These are phyloP conservation scores for Fomitopsis pulvina DNA, from an alignment of 768 basidiomycete species.

Conservation along the genomic window DNA sequence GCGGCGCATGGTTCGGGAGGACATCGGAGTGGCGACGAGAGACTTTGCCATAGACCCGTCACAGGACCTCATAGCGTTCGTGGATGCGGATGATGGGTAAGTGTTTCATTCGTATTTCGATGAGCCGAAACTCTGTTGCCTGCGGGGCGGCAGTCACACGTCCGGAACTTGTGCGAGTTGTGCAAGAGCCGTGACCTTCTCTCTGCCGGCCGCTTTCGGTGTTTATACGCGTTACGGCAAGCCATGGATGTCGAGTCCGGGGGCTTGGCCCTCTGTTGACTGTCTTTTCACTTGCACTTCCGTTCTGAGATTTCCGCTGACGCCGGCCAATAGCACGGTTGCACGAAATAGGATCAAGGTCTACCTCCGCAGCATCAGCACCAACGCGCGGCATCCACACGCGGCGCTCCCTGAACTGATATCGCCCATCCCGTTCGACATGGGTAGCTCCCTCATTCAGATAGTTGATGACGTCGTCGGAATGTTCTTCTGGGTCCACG, in stretches of 20 bases:
- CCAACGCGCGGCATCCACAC: conserved; percentile 33
- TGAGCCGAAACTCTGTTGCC: neutral
- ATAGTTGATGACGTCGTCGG: conserved; percentile 50
- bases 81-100: conserved; percentile 22
- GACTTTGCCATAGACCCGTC: conserved; percentile 65
- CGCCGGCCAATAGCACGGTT: neutral
- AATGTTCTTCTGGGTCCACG: conserved; percentile 33
- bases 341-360: conserved; percentile 23
- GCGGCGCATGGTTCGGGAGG: conserved; percentile 19
- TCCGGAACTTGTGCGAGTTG: neutral
- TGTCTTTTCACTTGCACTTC: too few species aligned
- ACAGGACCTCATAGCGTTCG: conserved; percentile 49
- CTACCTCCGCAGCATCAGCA: conserved; percentile 36
- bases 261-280: too few species aligned
- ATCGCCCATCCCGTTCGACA: conserved; percentile 21
- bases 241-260: too few species aligned
- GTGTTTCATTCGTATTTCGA: neutral
- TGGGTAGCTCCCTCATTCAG: conserved; percentile 35
- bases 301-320: too few species aligned
- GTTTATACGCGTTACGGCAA: neutral
- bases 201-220: neutral
- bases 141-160: neutral
- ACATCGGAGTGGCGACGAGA: conserved; percentile 35
- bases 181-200: neutral
- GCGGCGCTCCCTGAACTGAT: conserved; percentile 26